Percentiles rank a stretch among this genome's conserved stretches.
Evolutionary conservation across 371 early-diverging fungal genomes (phyloP).

Genomic region (Rhizomucor miehei): DNA sequence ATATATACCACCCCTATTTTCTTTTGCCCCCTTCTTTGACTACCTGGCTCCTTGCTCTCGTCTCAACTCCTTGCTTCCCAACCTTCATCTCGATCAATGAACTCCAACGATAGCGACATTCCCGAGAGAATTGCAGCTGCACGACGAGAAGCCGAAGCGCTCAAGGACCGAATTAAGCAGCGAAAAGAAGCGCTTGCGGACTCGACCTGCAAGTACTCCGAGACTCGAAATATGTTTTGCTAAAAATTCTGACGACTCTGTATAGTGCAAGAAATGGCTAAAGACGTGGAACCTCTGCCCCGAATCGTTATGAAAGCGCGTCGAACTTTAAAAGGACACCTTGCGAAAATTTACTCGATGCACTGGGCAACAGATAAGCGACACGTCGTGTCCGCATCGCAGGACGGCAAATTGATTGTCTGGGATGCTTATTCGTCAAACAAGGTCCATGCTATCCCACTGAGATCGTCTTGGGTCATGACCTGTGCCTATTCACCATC

Average conservation of each 20-base stretch:
- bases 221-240: not conserved
- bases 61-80: not conserved
- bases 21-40: constrained; percentile 1
- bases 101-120: constrained; percentile 56
- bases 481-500: constrained; percentile 97
- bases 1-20: not conserved
- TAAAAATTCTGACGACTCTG: not conserved
- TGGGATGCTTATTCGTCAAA: constrained; percentile 98
- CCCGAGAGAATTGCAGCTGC: constrained; percentile 89
- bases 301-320: constrained; percentile 92
- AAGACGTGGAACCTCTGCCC: constrained; percentile 81
- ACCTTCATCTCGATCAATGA: constrained; percentile 4
- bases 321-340: constrained; percentile 93
- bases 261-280: constrained; percentile 48
- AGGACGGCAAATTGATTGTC: constrained; percentile 97
- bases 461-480: constrained; percentile 98
- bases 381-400: constrained; percentile 93
- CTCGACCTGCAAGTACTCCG: constrained; percentile 75
- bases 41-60: not conserved
- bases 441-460: constrained; percentile 96
- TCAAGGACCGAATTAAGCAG: constrained; percentile 93
- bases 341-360: constrained; percentile 98
- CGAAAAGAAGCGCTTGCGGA: constrained; percentile 90
- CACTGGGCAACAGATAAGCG: constrained; percentile 95
- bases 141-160: constrained; percentile 89